Percentiles rank a stretch among this genome's conserved stretches.
phyloP scores from a whole-genome alignment of 2,329 filamentous ascomycete genomes.

The Aspergillus hortae region DNA sequence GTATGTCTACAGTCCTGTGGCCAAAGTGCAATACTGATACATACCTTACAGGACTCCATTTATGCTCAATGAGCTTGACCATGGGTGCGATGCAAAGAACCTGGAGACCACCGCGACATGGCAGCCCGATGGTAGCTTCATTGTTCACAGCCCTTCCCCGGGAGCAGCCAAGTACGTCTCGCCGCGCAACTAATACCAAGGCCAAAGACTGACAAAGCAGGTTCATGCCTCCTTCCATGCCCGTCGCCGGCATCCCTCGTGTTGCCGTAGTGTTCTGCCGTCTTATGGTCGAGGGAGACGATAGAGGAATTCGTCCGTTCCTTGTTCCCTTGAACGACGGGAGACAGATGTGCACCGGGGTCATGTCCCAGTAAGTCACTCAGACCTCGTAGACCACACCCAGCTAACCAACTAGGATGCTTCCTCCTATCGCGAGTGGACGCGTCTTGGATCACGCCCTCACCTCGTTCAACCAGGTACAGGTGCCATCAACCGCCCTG shows the following conservation, averaged over 20 bases:
- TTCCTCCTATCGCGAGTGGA: constrained; percentile 7
- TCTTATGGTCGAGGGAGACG: constrained; percentile 16
- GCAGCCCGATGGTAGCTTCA: constrained; percentile 30
- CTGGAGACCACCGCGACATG: constrained; percentile 38
- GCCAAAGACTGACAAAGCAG: constrained; percentile 3
- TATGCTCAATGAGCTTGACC: constrained; percentile 40
- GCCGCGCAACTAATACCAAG: no score
- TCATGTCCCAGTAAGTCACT: constrained; percentile 7
- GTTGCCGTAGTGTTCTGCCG: constrained; percentile 19
- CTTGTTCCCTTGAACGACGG: constrained; percentile 19
- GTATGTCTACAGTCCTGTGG: constrained; percentile 4
- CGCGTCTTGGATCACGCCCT: constrained; percentile 18
- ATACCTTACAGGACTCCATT: constrained; percentile 22
- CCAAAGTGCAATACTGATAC: no score
- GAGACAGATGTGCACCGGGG: constrained; percentile 16
- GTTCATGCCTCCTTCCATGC: constrained; percentile 20
- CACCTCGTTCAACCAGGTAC: constrained; percentile 18
- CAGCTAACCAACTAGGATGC: not conserved
- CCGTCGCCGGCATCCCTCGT: constrained; percentile 10
- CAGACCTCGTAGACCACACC: not conserved
- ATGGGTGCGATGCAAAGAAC: constrained; percentile 39
- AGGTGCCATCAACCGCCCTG: constrained; percentile 16
- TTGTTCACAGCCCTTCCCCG: constrained; percentile 30
- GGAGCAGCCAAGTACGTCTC: constrained; percentile 28
- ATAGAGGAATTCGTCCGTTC: constrained; percentile 18